A percentile compares a stretch with the other conserved stretches of the same genome.
phyloP scores from a whole-genome alignment of 768 basidiomycete genomes.

The Terana coerulea region DNA sequence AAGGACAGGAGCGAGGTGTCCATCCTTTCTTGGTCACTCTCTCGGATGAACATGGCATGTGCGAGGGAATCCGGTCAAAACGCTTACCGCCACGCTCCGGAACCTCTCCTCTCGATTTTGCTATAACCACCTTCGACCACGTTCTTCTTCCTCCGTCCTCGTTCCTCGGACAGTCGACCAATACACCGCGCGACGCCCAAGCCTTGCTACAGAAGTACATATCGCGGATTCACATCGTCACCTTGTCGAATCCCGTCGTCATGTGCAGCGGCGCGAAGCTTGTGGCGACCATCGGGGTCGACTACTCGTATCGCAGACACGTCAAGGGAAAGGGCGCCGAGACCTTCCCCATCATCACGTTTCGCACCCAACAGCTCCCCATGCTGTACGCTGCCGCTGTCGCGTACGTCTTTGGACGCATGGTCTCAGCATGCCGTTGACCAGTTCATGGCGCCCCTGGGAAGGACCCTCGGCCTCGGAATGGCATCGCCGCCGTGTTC shows the following conservation, averaged over 20 bases:
- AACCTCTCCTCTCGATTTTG: constrained; percentile 17
- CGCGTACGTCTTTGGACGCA: no score
- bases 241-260: neutral
- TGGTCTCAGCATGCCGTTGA: no score
- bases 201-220: constrained; percentile 2
- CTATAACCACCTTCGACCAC: constrained; percentile 14
- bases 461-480: no score
- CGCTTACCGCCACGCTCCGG: constrained; percentile 18
- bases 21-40: constrained; percentile 2
- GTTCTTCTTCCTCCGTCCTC: constrained; percentile 9
- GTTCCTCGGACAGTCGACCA: constrained; percentile 1
- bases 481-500: neutral
- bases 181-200: neutral
- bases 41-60: neutral
- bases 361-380: no score
- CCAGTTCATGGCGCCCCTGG: no score
- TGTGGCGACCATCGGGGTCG: constrained; percentile 1
- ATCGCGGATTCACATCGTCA: neutral
- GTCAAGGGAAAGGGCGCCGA: constrained; percentile 1
- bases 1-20: constrained; percentile 1
- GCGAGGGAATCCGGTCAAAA: neutral
- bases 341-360: neutral
- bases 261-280: neutral
- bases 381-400: no score
- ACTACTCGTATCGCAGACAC: constrained; percentile 5